Conservation (phyloP, 1,284 basidiomycete genomes). For the Moesziomyces sp. region DNA sequence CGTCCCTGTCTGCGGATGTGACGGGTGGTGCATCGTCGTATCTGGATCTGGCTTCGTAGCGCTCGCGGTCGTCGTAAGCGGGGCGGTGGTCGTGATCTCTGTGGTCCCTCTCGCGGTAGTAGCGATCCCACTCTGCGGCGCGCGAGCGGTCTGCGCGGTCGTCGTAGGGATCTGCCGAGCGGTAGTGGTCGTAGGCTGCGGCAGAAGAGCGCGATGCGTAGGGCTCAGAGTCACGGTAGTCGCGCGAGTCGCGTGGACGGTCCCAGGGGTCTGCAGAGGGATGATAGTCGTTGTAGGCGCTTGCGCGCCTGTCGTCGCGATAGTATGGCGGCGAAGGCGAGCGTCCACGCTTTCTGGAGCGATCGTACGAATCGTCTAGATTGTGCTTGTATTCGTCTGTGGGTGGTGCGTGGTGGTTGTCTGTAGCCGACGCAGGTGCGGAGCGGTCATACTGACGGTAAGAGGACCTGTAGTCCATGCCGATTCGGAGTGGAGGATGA, state of each 20-base stretch:
- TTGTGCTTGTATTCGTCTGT: constrained; percentile 11
- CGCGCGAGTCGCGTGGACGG: constrained; percentile 42
- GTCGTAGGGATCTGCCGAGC: constrained; percentile 34
- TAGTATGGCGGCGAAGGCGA: constrained; percentile 44
- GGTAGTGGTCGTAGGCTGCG: constrained; percentile 32
- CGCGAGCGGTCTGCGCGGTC: constrained; percentile 33
- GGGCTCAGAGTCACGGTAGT: constrained; percentile 33
- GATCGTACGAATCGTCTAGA: constrained; percentile 38
- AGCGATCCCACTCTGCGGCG: constrained; percentile 40
- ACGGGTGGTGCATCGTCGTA: constrained; percentile 27
- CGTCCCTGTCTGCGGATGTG: constrained; percentile 18
- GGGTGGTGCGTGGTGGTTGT: constrained; percentile 5
- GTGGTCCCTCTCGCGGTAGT: constrained; percentile 43
- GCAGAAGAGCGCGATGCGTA: constrained; percentile 23
- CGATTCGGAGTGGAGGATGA: not conserved
- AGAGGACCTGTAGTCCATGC: constrained; percentile 45
- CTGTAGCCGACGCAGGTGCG: constrained; percentile 13
- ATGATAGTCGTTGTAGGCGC: constrained; percentile 34
- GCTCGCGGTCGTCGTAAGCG: constrained; percentile 31
- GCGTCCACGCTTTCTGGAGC: constrained; percentile 46
- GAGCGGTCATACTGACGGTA: constrained; percentile 40
- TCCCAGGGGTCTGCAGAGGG: constrained; percentile 41
- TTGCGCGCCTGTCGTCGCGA: constrained; percentile 24
- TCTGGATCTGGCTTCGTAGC: constrained; percentile 35
- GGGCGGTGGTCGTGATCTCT: constrained; percentile 31